Base-by-base conservation (phyloP, 768 basidiomycete genomes). In the Mycena maculata region DNA sequence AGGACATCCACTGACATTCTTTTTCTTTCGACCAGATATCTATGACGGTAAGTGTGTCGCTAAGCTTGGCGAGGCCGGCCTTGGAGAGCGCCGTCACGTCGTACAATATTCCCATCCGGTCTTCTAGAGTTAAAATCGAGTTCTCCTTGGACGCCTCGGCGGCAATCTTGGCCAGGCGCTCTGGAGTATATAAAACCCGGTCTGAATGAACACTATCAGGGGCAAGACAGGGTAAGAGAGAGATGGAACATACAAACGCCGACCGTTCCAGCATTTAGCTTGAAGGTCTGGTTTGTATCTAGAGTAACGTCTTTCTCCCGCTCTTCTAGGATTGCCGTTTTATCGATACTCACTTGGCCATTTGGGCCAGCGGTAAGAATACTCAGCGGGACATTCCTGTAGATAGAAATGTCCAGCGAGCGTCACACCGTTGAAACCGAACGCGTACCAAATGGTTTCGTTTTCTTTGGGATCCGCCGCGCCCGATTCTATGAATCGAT, bases 401-500 rank as follows among this genome's bases (percentile, higher is more conserved):
- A 10, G 44, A n/a, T n/a, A n/a, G n/a, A n/a, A 3, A 63, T 33
- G 53, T 44, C 18, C 11, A 48, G 56, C 60, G 25, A 71, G 44
- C 45, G 49, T 8, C 1, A n/a, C 23, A 36, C 60, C 9, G 0
- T 42, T 23, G 15, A 56, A 23, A 48, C 60, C 25, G 27, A 22
- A 60, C 55, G 68, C 76, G 18, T 68, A 92, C 96, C 96, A 98
- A 64, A 94, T 84, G 2, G 93, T 96, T 76, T 94, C 83, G 72
- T 98, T 95, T 65, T 98, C 93, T 75, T 93, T 88, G 12, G 88
- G 87, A 72, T 90, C 88, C 11, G 88, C 89, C 67, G 85, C 86
- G 0, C 95, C 96, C 0, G 91, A 92, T 75, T 94, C 92, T 50
- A 99, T 82, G 86, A 98, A 99, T 22, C 98, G 86, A 76, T 98